These are phyloP conservation scores for Tuber indicum DNA, from an alignment of 495 filamentous ascomycete species.

Conservation along the genomic window DNA sequence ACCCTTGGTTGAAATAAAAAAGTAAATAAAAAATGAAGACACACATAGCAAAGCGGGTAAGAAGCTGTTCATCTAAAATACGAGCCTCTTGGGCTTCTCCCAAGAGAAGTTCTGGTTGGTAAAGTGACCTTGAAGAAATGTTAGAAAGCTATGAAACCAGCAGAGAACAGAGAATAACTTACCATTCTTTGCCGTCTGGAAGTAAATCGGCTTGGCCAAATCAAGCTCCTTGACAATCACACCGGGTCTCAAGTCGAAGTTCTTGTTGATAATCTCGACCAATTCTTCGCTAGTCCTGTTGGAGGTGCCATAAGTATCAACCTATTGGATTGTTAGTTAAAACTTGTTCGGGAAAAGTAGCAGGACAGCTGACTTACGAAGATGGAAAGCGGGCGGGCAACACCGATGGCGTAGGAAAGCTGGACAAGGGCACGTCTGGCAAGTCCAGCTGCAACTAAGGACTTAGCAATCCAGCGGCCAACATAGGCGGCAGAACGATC, in stretches of 20 bases:
- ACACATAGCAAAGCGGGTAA: conserved; percentile 20
- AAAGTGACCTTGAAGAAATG: conserved; percentile 58
- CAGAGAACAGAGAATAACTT: not conserved
- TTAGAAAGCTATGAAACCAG: conserved; percentile 10
- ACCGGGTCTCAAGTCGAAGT: conserved; percentile 96
- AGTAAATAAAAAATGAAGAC: conserved; percentile 6
- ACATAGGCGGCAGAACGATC: conserved; percentile 97
- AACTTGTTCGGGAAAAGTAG: conserved; percentile 52
- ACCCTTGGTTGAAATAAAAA: conserved; percentile 22
- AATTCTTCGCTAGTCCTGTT: conserved; percentile 68
- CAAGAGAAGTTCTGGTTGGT: conserved; percentile 96
- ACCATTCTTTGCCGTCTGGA: conserved; percentile 96
- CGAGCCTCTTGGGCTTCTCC: conserved; percentile 95
- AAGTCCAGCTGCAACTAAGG: conserved; percentile 78
- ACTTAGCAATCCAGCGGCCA: conserved; percentile 98
- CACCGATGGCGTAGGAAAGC: conserved; percentile 98
- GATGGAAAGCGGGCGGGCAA: conserved; percentile 88
- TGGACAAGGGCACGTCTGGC: conserved; percentile 89
- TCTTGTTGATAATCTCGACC: conserved; percentile 83
- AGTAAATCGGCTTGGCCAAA: conserved; percentile 92
- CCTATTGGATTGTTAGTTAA: conserved; percentile 29
- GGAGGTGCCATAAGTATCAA: conserved; percentile 74
- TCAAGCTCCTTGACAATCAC: conserved; percentile 98
- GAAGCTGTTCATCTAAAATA: conserved; percentile 57
- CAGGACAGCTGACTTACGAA: conserved; percentile 56